Conservation (phyloP, 176 grass and related monocot species). For the Oryza nivara region DNA sequence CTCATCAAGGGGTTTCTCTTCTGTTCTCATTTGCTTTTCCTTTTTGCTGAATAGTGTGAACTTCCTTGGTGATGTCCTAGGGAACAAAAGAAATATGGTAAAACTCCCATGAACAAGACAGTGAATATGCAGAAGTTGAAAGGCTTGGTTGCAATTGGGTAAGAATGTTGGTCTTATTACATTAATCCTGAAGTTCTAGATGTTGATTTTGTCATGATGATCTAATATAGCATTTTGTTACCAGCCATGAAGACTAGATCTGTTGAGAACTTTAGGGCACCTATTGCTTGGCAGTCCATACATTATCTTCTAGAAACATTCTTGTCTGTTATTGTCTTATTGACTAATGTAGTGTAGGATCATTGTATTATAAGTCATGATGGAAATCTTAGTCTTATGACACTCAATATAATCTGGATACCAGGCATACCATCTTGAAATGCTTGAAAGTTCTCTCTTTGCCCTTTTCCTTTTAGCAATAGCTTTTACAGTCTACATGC, state of each 20-base stretch:
- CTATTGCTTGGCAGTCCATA: background rate
- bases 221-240: conserved; percentile 6
- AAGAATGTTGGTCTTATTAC: conserved; percentile 38
- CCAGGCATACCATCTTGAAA: background rate
- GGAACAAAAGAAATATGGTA: conserved; percentile 81
- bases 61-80: conserved; percentile 40
- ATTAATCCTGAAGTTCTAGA: background rate
- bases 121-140: conserved; percentile 82
- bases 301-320: background rate
- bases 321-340: background rate
- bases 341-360: background rate
- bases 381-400: background rate
- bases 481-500: background rate
- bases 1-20: conserved; percentile 26
- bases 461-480: background rate
- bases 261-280: background rate
- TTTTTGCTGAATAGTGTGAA: conserved; percentile 31
- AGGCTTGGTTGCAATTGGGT: conserved; percentile 75
- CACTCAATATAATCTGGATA: conserved; percentile 5
- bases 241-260: conserved; percentile 13
- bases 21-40: background rate
- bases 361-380: background rate
- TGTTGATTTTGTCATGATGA: conserved; percentile 12
- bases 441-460: background rate
- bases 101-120: conserved; percentile 77